Base-by-base conservation (phyloP, 805 yeast species). In the Blastobotrys americana region DNA sequence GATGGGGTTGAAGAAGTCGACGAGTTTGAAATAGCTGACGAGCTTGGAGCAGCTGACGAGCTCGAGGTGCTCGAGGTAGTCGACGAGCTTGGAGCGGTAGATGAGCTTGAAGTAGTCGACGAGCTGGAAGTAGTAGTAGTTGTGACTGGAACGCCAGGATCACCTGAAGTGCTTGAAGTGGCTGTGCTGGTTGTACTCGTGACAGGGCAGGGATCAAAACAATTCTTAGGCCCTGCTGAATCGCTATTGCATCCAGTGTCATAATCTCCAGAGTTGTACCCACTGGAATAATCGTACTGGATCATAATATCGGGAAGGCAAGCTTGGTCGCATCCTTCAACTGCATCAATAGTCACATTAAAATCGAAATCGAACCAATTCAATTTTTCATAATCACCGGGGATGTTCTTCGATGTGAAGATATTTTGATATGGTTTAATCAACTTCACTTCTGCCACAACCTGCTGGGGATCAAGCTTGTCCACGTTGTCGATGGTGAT, bases 401-500 rank as follows among this genome's bases (percentile, higher is more conserved):
- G 38, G 19, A 35, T n/a, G 18, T 16, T 16, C 38, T 10, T 13
- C 3, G 15, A 10, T n/a, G 4, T 17, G 38, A n/a, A 35, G 9
- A 35, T 16, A 5, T 5, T 3, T 4, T 10, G 15, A 10, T 5
- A 35, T 16, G 38, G 38, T n/a, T 16, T 35, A 10, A 35, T 15
- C 8, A 35, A 22, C 19, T 35, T 10, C 18, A 35, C 38, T 15
- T 35, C 38, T 4, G n/a, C 19, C 38, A 35, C 38, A 5, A 35
- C 38, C 19, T 4, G n/a, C 13, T 16, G 15, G 4, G 38, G 18
- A 16, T 35, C 27, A 36, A 25, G 23, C 21, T 19, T 9, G 36
- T 27, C 23, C 27, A 40, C 22, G 43, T 25, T 40, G 20, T 40
- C 34, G 21, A 40, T 19, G n/a, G 3, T 15, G n/a, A 35, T 15